Conservation (phyloP, 495 filamentous ascomycete genomes). For the Talaromyces wortmannii region DNA sequence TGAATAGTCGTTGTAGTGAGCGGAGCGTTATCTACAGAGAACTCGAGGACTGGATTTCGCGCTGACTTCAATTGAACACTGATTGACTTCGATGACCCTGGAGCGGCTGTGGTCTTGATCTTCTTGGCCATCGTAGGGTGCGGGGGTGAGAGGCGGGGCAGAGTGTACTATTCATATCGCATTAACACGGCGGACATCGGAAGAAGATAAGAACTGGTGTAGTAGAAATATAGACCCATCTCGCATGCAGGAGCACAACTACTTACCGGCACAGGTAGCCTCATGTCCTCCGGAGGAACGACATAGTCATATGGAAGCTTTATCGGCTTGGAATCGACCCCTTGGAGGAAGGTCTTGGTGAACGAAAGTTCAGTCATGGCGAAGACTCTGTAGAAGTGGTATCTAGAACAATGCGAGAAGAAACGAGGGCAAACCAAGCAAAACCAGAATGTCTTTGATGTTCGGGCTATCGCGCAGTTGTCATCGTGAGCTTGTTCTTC, state of each 20-base stretch:
- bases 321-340: constrained; percentile 66
- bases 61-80: constrained; percentile 64
- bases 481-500: background rate
- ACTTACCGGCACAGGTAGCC: constrained; percentile 64
- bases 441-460: background rate
- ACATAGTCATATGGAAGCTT: constrained; percentile 81
- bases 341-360: constrained; percentile 72
- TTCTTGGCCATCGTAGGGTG: constrained; percentile 47
- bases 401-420: background rate
- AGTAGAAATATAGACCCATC: background rate
- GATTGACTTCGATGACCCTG: constrained; percentile 41
- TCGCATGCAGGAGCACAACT: constrained; percentile 6
- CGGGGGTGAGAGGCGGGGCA: constrained; percentile 37
- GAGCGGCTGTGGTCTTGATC: constrained; percentile 27
- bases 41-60: constrained; percentile 61
- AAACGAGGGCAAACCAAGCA: constrained; percentile 11
- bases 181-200: constrained; percentile 1
- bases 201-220: background rate
- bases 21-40: constrained; percentile 51
- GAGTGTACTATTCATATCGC: constrained; percentile 26
- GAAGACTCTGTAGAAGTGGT: background rate
- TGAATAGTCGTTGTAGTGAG: constrained; percentile 61
- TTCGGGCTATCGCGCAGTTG: background rate
- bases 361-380: constrained; percentile 83
- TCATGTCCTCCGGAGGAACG: constrained; percentile 70